Base-by-base conservation (phyloP, 345 rosid genomes). In the Populus davidiana region DNA sequence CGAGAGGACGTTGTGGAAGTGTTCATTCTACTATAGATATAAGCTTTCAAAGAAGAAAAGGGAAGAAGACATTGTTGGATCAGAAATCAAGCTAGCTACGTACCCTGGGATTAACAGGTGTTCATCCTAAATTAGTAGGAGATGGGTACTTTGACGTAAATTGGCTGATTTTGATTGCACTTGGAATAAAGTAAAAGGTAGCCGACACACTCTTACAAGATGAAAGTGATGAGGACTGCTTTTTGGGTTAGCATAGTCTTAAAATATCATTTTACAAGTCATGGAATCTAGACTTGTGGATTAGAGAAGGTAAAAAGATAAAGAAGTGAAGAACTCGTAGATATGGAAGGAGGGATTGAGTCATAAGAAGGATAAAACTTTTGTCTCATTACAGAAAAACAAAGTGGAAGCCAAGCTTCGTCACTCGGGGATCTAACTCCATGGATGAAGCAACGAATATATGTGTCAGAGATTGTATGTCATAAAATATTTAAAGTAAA, bases 391-490 rank as follows among this genome's bases (percentile, higher is more conserved):
- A 85, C 73, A 76, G 77, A 76, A 83, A 81, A 81, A 52, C 85
- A 88, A 87, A 88, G 81, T 47, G 82, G 80, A 75, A 74, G 54
- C 86, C 83, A 74, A 81, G 41, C 79, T 79, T 87, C 87, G 82
- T 59, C 86, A 73, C 77, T 67, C 73, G 20, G 68, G 81, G 71
- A 80, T 81, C 84, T 74, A 73, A 77, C 82, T 72, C 82, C 66
- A 62, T 75, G 36, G 5, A 33, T 70, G 88, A 92, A 92, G 92
- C 81, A 93, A 91, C 80, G 93, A 92, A 91, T 92, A 88, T 88
- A 41, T 10, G 12, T 41, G 80, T 82, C 81, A 69, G 54, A n/a
- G 69, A 7, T 59, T 59, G 13, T 9, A 23, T 23, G 29, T 25
- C 64, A 10, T 59, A 23, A 59, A 59, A 31, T 64, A 36, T 73